phyloP scores from a whole-genome alignment of 371 early-diverging fungal species.

The Mucor piriformis region DNA sequence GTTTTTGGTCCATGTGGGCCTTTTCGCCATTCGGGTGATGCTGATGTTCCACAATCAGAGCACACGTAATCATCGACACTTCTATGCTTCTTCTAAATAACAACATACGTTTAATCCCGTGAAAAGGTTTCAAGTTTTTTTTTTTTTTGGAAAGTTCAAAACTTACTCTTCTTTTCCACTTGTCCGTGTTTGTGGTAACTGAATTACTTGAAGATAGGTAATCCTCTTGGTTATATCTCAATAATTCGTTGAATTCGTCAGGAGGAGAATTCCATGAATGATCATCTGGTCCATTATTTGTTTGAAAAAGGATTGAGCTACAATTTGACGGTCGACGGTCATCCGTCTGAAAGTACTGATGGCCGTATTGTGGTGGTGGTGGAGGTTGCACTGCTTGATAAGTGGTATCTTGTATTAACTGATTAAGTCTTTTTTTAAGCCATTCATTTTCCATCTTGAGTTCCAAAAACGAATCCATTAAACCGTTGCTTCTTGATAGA shows the following conservation, averaged over 20 bases:
- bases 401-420: neutral
- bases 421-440: constrained; percentile 31
- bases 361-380: neutral
- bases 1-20: constrained; percentile 72
- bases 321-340: constrained; percentile 3
- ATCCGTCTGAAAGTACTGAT: neutral
- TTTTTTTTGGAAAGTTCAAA: neutral
- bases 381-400: neutral
- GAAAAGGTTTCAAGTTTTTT: neutral
- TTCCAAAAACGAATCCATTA: constrained; percentile 48
- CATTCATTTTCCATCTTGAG: constrained; percentile 50
- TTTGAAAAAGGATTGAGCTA: constrained; percentile 3
- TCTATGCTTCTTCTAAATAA: constrained; percentile 14
- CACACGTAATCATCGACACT: constrained; percentile 33
- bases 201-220: constrained; percentile 2
- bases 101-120: neutral
- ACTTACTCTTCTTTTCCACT: constrained; percentile 28
- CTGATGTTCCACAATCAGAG: constrained; percentile 67
- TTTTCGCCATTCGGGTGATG: constrained; percentile 82
- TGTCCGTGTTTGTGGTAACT: constrained; percentile 13
- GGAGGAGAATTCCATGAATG: neutral
- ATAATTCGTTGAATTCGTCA: neutral
- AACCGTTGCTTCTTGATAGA: constrained; percentile 33
- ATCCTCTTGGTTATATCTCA: neutral
- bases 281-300: constrained; percentile 9